Evolutionary conservation across 2,329 filamentous ascomycete genomes (phyloP), one percentile per base, ranked within the genome.

Genomic region (Xylaria sp.): DNA sequence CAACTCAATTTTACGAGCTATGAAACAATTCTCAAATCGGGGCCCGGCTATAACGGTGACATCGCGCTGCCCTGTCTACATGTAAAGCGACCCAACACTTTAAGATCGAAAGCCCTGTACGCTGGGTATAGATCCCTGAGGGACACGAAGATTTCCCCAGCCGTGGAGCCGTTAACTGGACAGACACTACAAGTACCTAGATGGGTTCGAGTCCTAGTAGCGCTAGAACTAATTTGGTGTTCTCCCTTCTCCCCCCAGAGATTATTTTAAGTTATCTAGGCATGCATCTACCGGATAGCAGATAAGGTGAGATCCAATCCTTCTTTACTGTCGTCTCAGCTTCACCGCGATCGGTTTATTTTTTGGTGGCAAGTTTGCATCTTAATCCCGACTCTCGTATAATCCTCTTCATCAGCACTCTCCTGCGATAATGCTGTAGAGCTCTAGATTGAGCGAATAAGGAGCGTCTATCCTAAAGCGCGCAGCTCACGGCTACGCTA

Each of bases 261-360:
- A n/a, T 58, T 7, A 42, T 28, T 58, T 40, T 58, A 40, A 23
- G 7, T 58, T 42, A 20, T 28, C 54, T 42, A 6, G 54, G 54
- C 54, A 58, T 42, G 33, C 54, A 26, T 26, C 40, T n/a, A 17
- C n/a, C 36, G 20, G 20, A 26, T 26, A n/a, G 33, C 20, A 26
- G 36, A 40, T 40, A 42, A 56, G 20, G 20, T 23, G 54, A 58
- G 36, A 26, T 40, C 5, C 20, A 42, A 13, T 42, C 20, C 20
- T 36, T 42, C 26, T 23, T 15, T 17, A 17, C n/a, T 23, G 15
- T 53, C 26, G 17, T 33, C 49, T 49, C 11, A 49, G 11, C 13
- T n/a, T 53, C 26, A n/a, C 26, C 4, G 1, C 26, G 7, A 7
- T 31, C 1, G 5, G 49, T 31, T 31, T 33, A 26, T 11, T 54